Base-by-base conservation (phyloP, 1,284 basidiomycete genomes). In the Tylopilus sp. region DNA sequence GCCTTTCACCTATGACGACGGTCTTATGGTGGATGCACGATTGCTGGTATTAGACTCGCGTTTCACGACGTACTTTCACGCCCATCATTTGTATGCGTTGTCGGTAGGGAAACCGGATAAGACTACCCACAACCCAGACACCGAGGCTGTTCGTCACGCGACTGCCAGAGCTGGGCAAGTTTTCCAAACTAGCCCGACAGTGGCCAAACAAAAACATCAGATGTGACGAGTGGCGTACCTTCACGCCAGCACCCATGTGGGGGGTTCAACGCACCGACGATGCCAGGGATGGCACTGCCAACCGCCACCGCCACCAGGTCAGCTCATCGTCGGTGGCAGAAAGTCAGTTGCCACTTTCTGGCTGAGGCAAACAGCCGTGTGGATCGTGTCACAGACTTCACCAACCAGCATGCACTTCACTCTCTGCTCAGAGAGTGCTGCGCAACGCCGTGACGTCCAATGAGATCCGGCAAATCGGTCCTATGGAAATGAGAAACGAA, bases 401-500 rank as follows among this genome's bases (percentile, higher is more conserved):
- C n/a, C n/a, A n/a, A n/a, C n/a, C n/a, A 16, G 41, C 21, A 39
- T 47, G 30, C 47, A 7, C 15, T 44, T 52, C 28, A 40, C 26
- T 9, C 15, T 54, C n/a, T 48, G 53, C 30, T 31, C 37, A 11
- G 41, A 44, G n/a, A 25, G 5, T 6, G 6, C 48, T 56, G n/a
- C 49, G 52, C 30, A 46, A 54, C 21, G 43, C 48, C 38, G 11
- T 37, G 26, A 42, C 52, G 29, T 38, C 45, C 29, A 45, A 52
- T 16, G 53, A 58, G 18, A 37, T 13, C 19, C 46, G 49, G 7
- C 49, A 52, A 34, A 42, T 52, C 6, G 44, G 48, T 19, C 44
- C 38, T 12, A 23, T 18, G 30, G 43, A 53, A 28, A 55, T 53
- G 56, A 44, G 21, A n/a, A n/a, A n/a, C n/a, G n/a, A n/a, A n/a